phyloP scores from a whole-genome alignment of 345 rosid species.

The Brassica incana region DNA sequence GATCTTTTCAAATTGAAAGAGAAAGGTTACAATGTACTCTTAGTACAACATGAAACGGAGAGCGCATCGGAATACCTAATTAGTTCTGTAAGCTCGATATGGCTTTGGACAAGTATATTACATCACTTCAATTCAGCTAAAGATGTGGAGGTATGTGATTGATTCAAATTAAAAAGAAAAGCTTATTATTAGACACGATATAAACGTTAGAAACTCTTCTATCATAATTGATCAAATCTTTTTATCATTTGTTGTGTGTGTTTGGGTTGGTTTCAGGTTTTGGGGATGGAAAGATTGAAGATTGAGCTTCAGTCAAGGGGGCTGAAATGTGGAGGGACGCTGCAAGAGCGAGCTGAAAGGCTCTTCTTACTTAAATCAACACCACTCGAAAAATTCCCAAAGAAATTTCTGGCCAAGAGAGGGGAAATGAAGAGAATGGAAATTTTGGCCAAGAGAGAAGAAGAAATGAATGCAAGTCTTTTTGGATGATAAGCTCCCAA shows the following conservation, averaged over 20 bases:
- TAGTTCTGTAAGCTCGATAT: too few relatives aligned
- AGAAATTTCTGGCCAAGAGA: constrained; percentile 69
- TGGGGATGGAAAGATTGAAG: constrained; percentile 88
- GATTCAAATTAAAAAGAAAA: neutral
- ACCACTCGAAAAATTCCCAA: constrained; percentile 75
- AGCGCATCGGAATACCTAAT: too few relatives aligned
- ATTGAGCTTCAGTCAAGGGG: constrained; percentile 68
- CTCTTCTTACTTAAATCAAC: constrained; percentile 72
- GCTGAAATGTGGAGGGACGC: constrained; percentile 86
- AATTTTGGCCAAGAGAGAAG: too few relatives aligned
- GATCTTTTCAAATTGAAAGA: too few relatives aligned
- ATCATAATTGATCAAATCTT: too few relatives aligned
- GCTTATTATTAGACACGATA: neutral
- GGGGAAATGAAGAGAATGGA: constrained; percentile 25
- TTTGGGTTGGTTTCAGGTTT: constrained; percentile 41
- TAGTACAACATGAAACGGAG: too few relatives aligned
- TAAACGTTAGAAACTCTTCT: neutral
- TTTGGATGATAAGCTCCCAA: too few relatives aligned
- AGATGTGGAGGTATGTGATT: constrained; percentile 72
- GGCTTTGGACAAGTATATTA: too few relatives aligned
- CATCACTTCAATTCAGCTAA: constrained; percentile 49
- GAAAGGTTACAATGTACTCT: too few relatives aligned
- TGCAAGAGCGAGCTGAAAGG: constrained; percentile 86
- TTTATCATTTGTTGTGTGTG: neutral
- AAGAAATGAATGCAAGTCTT: too few relatives aligned